Base-by-base conservation (phyloP, 345 rosid species). In the Gossypium stocksii region DNA sequence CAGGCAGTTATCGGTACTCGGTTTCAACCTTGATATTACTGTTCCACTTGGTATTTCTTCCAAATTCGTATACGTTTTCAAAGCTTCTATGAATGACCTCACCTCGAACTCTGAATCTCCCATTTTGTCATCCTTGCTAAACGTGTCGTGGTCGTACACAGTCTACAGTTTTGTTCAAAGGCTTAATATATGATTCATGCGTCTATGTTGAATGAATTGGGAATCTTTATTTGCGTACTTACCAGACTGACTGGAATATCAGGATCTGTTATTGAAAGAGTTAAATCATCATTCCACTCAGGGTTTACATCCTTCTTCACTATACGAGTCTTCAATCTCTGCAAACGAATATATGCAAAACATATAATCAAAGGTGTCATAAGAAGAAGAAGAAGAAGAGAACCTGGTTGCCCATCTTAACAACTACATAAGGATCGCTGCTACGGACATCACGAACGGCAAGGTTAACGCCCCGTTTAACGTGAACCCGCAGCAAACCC, bases 361-460 rank as follows among this genome's bases (percentile, higher is more conserved):
- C 2, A 6, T 34, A 34, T 34, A 34, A 34, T 34, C 4, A 34
- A 34, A 34, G 41, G 34, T 29, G 34, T 2, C 22, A 2, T 54
- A 13, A 7, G 9, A 52, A 16, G 2, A 53, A 51, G 2, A 51
- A 51, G 2, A 51, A 51, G 7, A 17, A 53, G n/a, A 53, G 22
- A 7, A 90, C 98, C 94, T 92, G 93, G 69, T 71, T 81, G 70
- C 91, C 99, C 94, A 95, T 86, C 86, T 83, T 86, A 82, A 91
- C 85, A 63, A 95, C 89, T 73, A 89, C 85, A 73, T 93, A 95
- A 52, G 99, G 99, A 73, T 95, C 98, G 80, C 99, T 95, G 70
- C 91, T 89, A 20, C 87, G 86, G 49, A 89, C 87, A 70, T 95
- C 98, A 15, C 99, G 99, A 70, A 95, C 91, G 71, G 98, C 99